These are phyloP conservation scores for Lupinus albus DNA, from an alignment of 306 rosid species.

Conservation along the genomic window DNA sequence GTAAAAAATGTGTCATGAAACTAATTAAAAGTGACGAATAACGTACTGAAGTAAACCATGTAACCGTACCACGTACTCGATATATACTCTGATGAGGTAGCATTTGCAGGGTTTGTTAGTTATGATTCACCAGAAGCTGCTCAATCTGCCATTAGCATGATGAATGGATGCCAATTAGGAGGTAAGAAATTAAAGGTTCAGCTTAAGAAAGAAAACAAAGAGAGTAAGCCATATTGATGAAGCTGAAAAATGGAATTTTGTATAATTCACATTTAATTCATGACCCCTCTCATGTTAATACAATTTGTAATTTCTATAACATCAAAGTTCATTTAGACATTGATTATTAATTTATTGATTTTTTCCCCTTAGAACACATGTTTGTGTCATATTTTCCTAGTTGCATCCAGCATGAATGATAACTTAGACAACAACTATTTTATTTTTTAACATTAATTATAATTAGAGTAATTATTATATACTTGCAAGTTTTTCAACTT, in stretches of 20 bases:
- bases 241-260: constrained; percentile 50
- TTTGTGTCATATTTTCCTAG: too few relatives aligned
- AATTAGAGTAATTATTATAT: too few relatives aligned
- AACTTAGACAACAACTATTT: too few relatives aligned
- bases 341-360: constrained; percentile 88
- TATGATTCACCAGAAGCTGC: constrained; percentile 90
- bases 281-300: constrained; percentile 62
- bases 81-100: constrained; percentile 45
- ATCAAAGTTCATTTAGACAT: constrained; percentile 70
- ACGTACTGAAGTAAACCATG: too few relatives aligned
- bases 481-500: too few relatives aligned
- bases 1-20: too few relatives aligned
- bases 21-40: too few relatives aligned
- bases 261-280: constrained; percentile 66
- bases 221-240: constrained; percentile 80
- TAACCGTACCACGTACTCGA: too few relatives aligned
- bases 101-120: constrained; percentile 90
- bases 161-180: constrained; percentile 93
- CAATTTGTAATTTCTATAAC: constrained; percentile 84
- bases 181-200: constrained; percentile 97
- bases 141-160: constrained; percentile 76
- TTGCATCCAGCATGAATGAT: too few relatives aligned
- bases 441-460: too few relatives aligned
- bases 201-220: constrained; percentile 94
- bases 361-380: constrained; percentile 54